Base-by-base conservation (phyloP, 2,329 filamentous ascomycete species). In the Alternaria infectoria region DNA sequence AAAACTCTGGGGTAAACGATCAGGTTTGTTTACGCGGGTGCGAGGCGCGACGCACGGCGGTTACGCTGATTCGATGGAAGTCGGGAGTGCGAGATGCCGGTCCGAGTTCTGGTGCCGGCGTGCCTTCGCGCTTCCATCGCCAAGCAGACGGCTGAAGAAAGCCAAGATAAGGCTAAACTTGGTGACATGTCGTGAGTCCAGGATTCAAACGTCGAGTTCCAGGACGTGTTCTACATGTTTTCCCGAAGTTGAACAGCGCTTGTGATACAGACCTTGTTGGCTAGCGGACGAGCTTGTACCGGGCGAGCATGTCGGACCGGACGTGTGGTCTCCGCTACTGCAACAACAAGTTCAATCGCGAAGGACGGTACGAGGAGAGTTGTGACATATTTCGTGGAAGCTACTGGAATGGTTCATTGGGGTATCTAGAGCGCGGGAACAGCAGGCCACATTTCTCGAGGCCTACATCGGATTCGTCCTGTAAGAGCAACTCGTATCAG, bases 1-100 rank as follows among this genome's bases (percentile, higher is more conserved):
- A 26, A 17, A 50, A 58, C 26, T 61, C 52, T 63, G 62, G 64
- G 62, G 63, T 66, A 65, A 5, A 21, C 47, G 26, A 25, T 45
- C 43, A 49, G 43, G 26, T 50, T 28, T 61, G 51, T 56, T 52
- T 44, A 60, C 45, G 30, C 50, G 47, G 11, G 46, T 11, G 25
- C 40, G 47, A 32, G 47, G 54, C 47, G 59, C 40, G 47, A 49
- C 11, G 54, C 36, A 50, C 51, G 51, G 56, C 44, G 59, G 28
- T 5, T 40, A 21, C 23, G 30, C n/a, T 15, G 30, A 32, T 59
- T 46, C 12, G 43, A n/a, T 54, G 30, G 19, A 43, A 32, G 44
- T 65, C 65, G 57, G 62, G 55, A 58, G 45, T 10, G 13, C 59
- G 58, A 54, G 58, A 32, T 45, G 54, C 49, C n/a, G 43, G 47